Conservation (phyloP, 331 rosid species). For the Spiraea crenata region DNA sequence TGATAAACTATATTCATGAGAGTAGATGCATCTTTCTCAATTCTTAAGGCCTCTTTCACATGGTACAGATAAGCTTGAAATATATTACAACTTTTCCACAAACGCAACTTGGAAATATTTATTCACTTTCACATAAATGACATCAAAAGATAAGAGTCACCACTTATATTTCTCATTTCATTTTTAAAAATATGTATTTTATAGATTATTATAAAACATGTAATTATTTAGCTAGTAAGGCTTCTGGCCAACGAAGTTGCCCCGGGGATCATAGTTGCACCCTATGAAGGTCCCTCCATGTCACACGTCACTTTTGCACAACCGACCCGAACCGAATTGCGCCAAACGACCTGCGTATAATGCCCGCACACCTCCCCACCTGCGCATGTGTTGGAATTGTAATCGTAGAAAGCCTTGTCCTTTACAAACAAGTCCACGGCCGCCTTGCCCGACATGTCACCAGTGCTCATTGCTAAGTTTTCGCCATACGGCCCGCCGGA, state of each 20-base stretch:
- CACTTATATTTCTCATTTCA: too few species aligned
- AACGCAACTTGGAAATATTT: too few species aligned
- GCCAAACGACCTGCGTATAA: constrained; percentile 53
- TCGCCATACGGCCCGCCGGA: constrained; percentile 37
- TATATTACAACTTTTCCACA: too few species aligned
- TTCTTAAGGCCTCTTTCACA: too few species aligned
- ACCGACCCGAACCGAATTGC: constrained; percentile 28
- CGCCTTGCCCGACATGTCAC: background rate
- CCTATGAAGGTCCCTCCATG: constrained; percentile 25
- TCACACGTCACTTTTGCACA: constrained; percentile 38
- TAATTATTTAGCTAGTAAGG: constrained; percentile 18
- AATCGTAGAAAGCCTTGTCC: constrained; percentile 32
- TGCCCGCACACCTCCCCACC: constrained; percentile 30
- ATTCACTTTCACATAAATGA: too few species aligned
- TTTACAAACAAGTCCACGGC: constrained; percentile 33
- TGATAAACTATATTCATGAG: too few species aligned
- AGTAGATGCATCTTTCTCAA: too few species aligned
- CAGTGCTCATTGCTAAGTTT: constrained; percentile 31
- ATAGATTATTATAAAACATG: background rate
- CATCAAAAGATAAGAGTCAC: too few species aligned
- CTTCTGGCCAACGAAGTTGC: constrained; percentile 25
- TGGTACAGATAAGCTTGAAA: too few species aligned
- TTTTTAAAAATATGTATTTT: background rate
- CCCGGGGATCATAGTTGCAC: constrained; percentile 43
- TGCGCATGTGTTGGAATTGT: constrained; percentile 33